These are phyloP conservation scores for Daldinia sp. DNA, from an alignment of 2,329 filamentous ascomycete genomes.

Conservation along the genomic window DNA sequence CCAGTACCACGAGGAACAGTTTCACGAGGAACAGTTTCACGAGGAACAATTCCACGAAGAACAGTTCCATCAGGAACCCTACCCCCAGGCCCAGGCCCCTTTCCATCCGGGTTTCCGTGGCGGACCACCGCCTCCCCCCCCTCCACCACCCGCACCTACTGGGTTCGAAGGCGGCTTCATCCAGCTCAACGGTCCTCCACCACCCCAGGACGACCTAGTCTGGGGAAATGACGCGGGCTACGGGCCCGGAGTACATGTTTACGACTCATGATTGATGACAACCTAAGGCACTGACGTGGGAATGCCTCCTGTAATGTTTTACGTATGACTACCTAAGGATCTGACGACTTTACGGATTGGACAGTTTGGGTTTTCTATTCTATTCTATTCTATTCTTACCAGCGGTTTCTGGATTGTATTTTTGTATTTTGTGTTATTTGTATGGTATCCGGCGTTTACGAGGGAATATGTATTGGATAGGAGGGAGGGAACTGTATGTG, in stretches of 20 bases:
- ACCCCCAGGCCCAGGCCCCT: neutral
- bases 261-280: slow-evolving; percentile 19
- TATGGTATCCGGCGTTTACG: neutral
- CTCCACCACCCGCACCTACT: slow-evolving; percentile 25
- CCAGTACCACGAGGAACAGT: slow-evolving; percentile 21
- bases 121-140: slow-evolving; percentile 24
- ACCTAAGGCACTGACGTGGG: neutral
- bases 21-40: slow-evolving; percentile 14
- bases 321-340: neutral
- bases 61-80: slow-evolving; percentile 11
- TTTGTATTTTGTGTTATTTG: neutral
- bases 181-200: slow-evolving; percentile 35
- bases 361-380: neutral
- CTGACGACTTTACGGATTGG: neutral
- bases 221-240: slow-evolving; percentile 29
- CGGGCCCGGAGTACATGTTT: slow-evolving; percentile 17
- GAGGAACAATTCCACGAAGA: slow-evolving; percentile 2
- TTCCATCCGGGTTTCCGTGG: slow-evolving; percentile 15
- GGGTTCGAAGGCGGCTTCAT: slow-evolving; percentile 44
- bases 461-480: neutral
- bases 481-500: neutral
- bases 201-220: slow-evolving; percentile 23
- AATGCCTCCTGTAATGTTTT: neutral
- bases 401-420: neutral
- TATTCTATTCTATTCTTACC: neutral